These are phyloP conservation scores for Blastocystis sp. DNA, from an alignment of 352 stramenopile species.

Conservation along the genomic window DNA sequence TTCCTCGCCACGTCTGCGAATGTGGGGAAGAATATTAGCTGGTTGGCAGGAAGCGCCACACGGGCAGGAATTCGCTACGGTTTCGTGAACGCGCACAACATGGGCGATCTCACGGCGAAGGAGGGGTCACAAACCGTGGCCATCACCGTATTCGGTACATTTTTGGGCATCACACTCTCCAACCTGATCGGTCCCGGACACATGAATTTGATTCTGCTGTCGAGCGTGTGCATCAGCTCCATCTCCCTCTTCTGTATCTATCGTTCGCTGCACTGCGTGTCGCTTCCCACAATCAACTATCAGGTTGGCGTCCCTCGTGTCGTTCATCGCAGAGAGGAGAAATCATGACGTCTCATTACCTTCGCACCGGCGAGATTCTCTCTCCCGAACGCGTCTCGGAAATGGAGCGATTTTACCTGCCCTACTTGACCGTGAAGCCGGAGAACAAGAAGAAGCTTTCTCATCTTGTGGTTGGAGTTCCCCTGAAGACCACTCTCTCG, in stretches of 20 bases:
- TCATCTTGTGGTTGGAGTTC: background rate
- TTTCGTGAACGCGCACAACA: constrained; percentile 76
- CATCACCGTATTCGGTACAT: constrained; percentile 71
- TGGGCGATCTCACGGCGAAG: constrained; percentile 88
- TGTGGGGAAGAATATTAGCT: constrained; percentile 86
- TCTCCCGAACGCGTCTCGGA: background rate
- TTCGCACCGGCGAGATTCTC: background rate
- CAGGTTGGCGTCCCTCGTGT: background rate
- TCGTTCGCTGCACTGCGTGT: background rate
- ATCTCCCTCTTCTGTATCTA: constrained; percentile 19
- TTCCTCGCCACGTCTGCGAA: constrained; percentile 69
- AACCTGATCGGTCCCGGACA: constrained; percentile 11
- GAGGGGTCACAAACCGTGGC: constrained; percentile 80
- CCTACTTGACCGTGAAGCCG: background rate
- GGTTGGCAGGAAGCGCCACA: constrained; percentile 80
- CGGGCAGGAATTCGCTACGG: constrained; percentile 83
- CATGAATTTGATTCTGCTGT: background rate
- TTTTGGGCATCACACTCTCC: constrained; percentile 33
- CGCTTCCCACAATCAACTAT: constrained; percentile 37
- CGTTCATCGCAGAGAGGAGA: constrained; percentile 1
- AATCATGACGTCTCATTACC: background rate
- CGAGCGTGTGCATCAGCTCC: constrained; percentile 12
- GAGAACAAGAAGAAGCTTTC: background rate
- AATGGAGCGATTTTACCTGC: constrained; percentile 8
- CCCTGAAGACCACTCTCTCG: background rate